Evolutionary conservation across 306 rosid species (phyloP).

Genomic region (Quercus ilex): DNA sequence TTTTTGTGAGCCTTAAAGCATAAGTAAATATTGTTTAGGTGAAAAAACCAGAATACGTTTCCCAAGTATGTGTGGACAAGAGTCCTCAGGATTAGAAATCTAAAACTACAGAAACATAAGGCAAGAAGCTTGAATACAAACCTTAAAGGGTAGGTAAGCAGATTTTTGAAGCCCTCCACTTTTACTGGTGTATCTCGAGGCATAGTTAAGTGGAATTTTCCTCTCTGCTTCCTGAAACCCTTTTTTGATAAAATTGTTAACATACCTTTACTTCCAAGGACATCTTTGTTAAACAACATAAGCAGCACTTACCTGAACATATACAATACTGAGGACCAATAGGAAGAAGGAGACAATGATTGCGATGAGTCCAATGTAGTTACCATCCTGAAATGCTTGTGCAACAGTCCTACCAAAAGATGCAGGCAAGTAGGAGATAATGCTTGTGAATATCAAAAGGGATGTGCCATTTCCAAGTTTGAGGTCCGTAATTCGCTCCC

Average conservation of each 20-base stretch:
- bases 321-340: constrained; percentile 91
- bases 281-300: constrained; percentile 13
- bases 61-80: background rate
- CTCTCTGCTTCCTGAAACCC: constrained; percentile 95
- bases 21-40: background rate
- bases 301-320: constrained; percentile 78
- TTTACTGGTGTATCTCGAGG: constrained; percentile 78
- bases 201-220: constrained; percentile 94
- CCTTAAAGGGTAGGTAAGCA: constrained; percentile 95
- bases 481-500: constrained; percentile 82
- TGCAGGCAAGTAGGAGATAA: constrained; percentile 94
- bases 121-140: constrained; percentile 29
- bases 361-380: constrained; percentile 75
- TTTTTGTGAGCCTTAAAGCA: background rate
- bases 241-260: constrained; percentile 32
- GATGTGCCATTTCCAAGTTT: constrained; percentile 98
- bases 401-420: constrained; percentile 84
- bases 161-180: constrained; percentile 80
- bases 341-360: constrained; percentile 64
- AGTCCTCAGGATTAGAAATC: constrained; percentile 9
- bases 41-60: constrained; percentile 12
- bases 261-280: constrained; percentile 17
- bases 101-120: constrained; percentile 13
- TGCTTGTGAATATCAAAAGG: constrained; percentile 93
- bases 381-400: constrained; percentile 80